Percentiles rank a stretch among this genome's conserved stretches.
These are phyloP conservation scores for Beauveria pseudobassiana DNA, from an alignment of 2,329 filamentous ascomycete species.

Conservation along the genomic window DNA sequence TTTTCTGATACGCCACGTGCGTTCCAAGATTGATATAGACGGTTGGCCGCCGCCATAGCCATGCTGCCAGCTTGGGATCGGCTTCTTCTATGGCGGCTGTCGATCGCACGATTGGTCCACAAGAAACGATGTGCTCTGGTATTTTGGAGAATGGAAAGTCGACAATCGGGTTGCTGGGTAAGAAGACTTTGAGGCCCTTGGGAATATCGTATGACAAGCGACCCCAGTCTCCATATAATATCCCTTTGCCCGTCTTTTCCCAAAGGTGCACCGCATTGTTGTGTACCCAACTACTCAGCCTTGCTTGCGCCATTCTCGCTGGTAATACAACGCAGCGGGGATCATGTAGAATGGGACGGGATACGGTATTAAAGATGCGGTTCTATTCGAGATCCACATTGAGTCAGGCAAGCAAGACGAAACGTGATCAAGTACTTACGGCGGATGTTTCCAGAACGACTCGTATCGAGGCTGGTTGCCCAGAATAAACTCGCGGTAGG, in stretches of 20 bases:
- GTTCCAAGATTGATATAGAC: slow-evolving; percentile 42
- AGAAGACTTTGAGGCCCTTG: neutral
- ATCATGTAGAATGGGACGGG: slow-evolving; percentile 1
- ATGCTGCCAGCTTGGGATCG: slow-evolving; percentile 34
- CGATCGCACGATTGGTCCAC: slow-evolving; percentile 39
- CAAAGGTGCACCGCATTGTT: neutral
- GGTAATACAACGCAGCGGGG: neutral
- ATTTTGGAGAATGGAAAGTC: slow-evolving; percentile 30
- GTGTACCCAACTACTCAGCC: neutral
- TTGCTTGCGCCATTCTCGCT: neutral
- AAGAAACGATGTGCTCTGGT: slow-evolving; percentile 18
- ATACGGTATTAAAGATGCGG: neutral
- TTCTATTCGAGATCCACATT: neutral
- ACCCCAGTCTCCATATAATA: neutral
- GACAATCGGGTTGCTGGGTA: slow-evolving; percentile 15
- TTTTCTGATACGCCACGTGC: slow-evolving; percentile 20
- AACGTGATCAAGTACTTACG: neutral
- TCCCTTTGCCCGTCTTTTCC: neutral
- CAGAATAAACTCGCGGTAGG: slow-evolving; percentile 11
- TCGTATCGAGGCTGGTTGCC: slow-evolving; percentile 3
- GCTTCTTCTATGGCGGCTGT: slow-evolving; percentile 26
- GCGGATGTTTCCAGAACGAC: slow-evolving; percentile 8
- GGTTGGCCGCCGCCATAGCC: slow-evolving; percentile 35
- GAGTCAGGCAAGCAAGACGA: too few relatives aligned
- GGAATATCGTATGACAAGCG: neutral